phyloP scores from a whole-genome alignment of 2,329 filamentous ascomycete genomes.

The Fusarium illudens region DNA sequence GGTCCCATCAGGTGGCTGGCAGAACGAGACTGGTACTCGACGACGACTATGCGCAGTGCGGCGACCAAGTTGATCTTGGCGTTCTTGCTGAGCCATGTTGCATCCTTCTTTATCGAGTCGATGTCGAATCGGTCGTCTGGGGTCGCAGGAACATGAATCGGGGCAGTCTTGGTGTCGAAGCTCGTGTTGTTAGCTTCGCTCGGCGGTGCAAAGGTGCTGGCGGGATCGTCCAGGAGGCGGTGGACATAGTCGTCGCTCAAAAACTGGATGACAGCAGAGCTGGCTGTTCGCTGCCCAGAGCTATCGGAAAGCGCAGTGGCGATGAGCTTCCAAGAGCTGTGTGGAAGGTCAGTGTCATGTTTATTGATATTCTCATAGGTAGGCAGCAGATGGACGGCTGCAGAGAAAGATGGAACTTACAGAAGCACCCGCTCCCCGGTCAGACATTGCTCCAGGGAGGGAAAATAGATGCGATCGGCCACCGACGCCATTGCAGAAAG shows the following conservation, averaged over 20 bases:
- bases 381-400: constrained; percentile 19
- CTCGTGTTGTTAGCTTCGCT: constrained; percentile 71
- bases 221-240: constrained; percentile 72
- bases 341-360: constrained; percentile 37
- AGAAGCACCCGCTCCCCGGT: constrained; percentile 81
- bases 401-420: constrained; percentile 60
- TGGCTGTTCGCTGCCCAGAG: constrained; percentile 63
- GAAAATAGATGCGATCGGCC: constrained; percentile 78
- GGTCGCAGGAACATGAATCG: constrained; percentile 81
- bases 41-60: constrained; percentile 79
- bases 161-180: constrained; percentile 86
- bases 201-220: constrained; percentile 71
- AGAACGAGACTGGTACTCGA: constrained; percentile 87
- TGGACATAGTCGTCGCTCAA: constrained; percentile 75
- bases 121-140: constrained; percentile 75
- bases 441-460: constrained; percentile 85
- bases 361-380: constrained; percentile 16
- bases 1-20: constrained; percentile 74
- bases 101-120: constrained; percentile 82
- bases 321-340: constrained; percentile 69
- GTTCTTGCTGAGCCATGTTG: constrained; percentile 84
- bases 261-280: constrained; percentile 70
- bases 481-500: constrained; percentile 74
- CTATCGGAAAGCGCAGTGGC: constrained; percentile 65
- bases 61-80: constrained; percentile 81